These are phyloP conservation scores for Ilex asprella DNA, from an alignment of 257 asterid species.

Conservation along the genomic window DNA sequence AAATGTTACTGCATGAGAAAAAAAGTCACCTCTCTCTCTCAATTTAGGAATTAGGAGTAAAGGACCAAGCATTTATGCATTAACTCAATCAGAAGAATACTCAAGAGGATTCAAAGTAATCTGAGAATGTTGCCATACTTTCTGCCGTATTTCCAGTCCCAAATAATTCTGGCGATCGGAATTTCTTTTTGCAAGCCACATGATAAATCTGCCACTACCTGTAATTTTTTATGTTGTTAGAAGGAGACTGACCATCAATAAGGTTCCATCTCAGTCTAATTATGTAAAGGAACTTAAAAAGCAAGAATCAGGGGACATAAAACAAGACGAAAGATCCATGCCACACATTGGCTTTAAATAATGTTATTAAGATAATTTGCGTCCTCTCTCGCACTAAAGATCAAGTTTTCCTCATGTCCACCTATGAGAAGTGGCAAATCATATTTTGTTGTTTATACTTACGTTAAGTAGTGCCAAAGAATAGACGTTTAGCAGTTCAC, in stretches of 20 bases:
- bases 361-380: too few relatives aligned
- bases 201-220: conserved; percentile 94
- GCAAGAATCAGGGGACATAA: not conserved
- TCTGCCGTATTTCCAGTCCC: conserved; percentile 89
- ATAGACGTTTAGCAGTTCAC: too few relatives aligned
- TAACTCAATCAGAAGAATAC: conserved; percentile 7
- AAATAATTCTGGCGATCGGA: conserved; percentile 51
- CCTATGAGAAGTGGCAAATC: too few relatives aligned
- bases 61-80: conserved; percentile 2
- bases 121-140: conserved; percentile 39
- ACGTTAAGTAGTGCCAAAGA: too few relatives aligned
- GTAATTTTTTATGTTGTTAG: conserved; percentile 22
- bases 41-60: conserved; percentile 7
- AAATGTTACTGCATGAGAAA: conserved; percentile 9
- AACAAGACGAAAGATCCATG: not conserved
- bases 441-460: too few relatives aligned
- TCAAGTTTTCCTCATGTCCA: too few relatives aligned
- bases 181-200: conserved; percentile 69
- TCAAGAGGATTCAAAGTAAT: conserved; percentile 3
- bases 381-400: too few relatives aligned
- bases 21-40: conserved; percentile 6
- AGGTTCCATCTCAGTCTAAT: not conserved
- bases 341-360: too few relatives aligned
- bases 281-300: too few relatives aligned
- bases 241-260: not conserved